These are phyloP conservation scores for Pseudozyma hubeiensis DNA, from an alignment of 1,284 basidiomycete species.

Conservation along the genomic window DNA sequence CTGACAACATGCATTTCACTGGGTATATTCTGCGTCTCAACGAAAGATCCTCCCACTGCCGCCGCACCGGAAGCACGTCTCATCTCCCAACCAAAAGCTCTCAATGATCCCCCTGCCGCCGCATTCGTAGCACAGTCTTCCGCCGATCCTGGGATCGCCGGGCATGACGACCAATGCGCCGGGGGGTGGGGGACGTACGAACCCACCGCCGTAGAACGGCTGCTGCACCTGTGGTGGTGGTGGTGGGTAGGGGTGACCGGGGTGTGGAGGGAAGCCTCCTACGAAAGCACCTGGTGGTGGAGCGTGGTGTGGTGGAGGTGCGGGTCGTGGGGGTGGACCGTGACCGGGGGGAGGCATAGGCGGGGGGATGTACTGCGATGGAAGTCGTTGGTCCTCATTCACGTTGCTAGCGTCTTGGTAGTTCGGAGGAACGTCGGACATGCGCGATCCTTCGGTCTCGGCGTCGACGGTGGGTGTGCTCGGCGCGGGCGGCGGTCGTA, in stretches of 20 bases:
- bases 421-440: conserved; percentile 51
- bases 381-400: conserved; percentile 24
- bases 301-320: conserved; percentile 4
- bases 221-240: conserved; percentile 3
- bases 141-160: conserved; percentile 46
- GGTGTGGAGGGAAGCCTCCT: conserved; percentile 30
- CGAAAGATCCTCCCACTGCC: conserved; percentile 36
- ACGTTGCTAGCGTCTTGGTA: conserved; percentile 48
- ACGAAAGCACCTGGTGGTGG: conserved; percentile 23
- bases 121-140: conserved; percentile 46
- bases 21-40: conserved; percentile 3
- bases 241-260: conserved; percentile 28
- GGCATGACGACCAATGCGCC: conserved; percentile 47
- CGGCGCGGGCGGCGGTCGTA: conserved; percentile 6
- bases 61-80: conserved; percentile 41
- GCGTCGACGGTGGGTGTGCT: conserved; percentile 24
- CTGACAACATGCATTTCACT: no score
- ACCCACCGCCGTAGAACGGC: conserved; percentile 6
- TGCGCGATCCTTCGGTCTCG: conserved; percentile 43
- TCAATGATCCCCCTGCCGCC: conserved; percentile 35
- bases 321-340: conserved; percentile 6
- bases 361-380: conserved; percentile 46
- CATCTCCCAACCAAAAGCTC: conserved; percentile 54
- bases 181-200: conserved; percentile 23
- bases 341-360: conserved; percentile 29